A percentile compares a stretch with the other conserved stretches of the same genome.
Conservation (phyloP, 371 early-diverging fungal genomes). For the Phascolomyces articulosus region DNA sequence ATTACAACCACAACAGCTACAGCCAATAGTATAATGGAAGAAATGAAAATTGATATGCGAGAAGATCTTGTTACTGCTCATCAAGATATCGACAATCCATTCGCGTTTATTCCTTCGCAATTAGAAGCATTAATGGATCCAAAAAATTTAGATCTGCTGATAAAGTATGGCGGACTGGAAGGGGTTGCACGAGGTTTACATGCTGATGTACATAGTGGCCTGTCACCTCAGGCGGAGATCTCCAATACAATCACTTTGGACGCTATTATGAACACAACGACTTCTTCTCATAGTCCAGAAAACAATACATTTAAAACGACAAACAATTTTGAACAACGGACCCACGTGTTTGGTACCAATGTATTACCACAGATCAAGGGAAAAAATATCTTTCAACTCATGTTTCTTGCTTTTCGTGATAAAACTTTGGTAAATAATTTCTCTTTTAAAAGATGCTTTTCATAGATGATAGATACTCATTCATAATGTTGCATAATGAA, state of each 20-base stretch:
- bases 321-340: constrained; percentile 15
- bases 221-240: constrained; percentile 32
- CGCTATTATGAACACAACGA: constrained; percentile 17
- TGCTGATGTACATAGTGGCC: constrained; percentile 48
- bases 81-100: constrained; percentile 50
- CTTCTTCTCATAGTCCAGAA: not conserved
- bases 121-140: constrained; percentile 60
- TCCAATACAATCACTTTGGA: constrained; percentile 16
- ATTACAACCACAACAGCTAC: constrained; percentile 4
- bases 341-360: constrained; percentile 63
- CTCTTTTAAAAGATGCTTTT: too few relatives aligned
- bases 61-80: constrained; percentile 32
- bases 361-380: constrained; percentile 63
- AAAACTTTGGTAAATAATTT: constrained; percentile 67
- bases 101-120: constrained; percentile 55
- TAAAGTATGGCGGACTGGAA: constrained; percentile 49
- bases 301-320: not conserved
- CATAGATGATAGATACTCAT: too few relatives aligned
- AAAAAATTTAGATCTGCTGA: constrained; percentile 51
- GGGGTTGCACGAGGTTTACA: constrained; percentile 61
- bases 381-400: constrained; percentile 66
- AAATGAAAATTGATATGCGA: constrained; percentile 18
- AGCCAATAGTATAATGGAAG: not conserved
- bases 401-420: constrained; percentile 81
- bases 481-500: too few relatives aligned